A percentile compares a stretch with the other conserved stretches of the same genome.
phyloP scores from a whole-genome alignment of 1,284 basidiomycete species.

The Boletus albobrunnescens region DNA sequence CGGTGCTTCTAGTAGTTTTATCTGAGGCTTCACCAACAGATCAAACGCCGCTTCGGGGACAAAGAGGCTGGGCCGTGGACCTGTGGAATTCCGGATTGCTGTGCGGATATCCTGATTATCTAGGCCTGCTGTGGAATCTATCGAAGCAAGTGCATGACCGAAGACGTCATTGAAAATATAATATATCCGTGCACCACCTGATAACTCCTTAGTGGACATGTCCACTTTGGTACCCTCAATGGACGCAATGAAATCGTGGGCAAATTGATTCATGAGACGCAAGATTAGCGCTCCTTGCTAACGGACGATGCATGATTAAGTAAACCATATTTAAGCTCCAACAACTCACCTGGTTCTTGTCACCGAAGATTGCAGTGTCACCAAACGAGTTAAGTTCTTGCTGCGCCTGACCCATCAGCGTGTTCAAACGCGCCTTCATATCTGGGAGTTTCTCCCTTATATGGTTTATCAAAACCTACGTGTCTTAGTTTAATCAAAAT shows the following conservation, averaged over 20 bases:
- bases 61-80: slow-evolving; percentile 92
- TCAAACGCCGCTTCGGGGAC: slow-evolving; percentile 98
- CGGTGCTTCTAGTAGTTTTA: slow-evolving; percentile 93
- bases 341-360: slow-evolving; percentile 73
- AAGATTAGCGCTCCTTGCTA: slow-evolving; percentile 85
- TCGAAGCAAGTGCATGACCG: slow-evolving; percentile 84
- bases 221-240: slow-evolving; percentile 98
- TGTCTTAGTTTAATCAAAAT: not conserved
- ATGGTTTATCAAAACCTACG: slow-evolving; percentile 90
- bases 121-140: slow-evolving; percentile 89
- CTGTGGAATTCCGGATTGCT: slow-evolving; percentile 97
- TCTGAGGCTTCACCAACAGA: slow-evolving; percentile 96
- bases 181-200: slow-evolving; percentile 96
- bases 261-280: slow-evolving; percentile 98
- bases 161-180: slow-evolving; percentile 99
- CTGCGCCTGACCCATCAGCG: slow-evolving; percentile 97
- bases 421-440: slow-evolving; percentile 98
- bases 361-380: slow-evolving; percentile 89
- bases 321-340: slow-evolving; percentile 5
- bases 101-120: slow-evolving; percentile 96
- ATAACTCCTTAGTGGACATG: slow-evolving; percentile 97
- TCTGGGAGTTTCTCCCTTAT: slow-evolving; percentile 98
- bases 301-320: slow-evolving; percentile 9
- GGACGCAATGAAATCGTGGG: slow-evolving; percentile 93
- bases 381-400: slow-evolving; percentile 97